Percentiles rank a stretch among this genome's conserved stretches.
Conservation (phyloP, 2,329 filamentous ascomycete species). For the Bipolaris zeicola region DNA sequence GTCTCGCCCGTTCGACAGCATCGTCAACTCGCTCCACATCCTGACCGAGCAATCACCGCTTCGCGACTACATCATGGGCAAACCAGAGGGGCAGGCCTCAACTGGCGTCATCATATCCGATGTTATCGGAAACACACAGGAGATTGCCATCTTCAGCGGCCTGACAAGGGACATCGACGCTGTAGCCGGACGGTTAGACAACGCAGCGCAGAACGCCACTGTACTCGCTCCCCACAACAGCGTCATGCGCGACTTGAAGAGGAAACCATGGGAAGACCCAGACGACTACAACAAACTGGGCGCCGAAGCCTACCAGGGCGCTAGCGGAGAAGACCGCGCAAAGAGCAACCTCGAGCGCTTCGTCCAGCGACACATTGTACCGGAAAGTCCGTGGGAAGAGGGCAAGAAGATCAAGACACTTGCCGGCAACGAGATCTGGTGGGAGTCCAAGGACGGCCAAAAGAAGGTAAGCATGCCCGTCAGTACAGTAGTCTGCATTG, state of each 20-base stretch:
- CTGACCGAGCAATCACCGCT: conserved; percentile 38
- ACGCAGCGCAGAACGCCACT: conserved; percentile 72
- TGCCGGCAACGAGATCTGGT: conserved; percentile 76
- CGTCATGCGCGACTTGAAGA: conserved; percentile 75
- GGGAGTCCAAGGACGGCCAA: conserved; percentile 73
- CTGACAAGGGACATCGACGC: conserved; percentile 76
- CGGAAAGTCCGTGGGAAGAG: conserved; percentile 75
- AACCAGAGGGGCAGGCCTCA: conserved; percentile 36
- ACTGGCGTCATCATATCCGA: conserved; percentile 74
- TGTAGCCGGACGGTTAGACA: conserved; percentile 71
- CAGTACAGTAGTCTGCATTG: conserved; percentile 5
- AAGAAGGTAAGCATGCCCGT: conserved; percentile 62
- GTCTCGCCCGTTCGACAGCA: conserved; percentile 39
- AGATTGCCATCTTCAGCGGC: conserved; percentile 81
- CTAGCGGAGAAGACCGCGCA: conserved; percentile 75
- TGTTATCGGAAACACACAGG: conserved; percentile 77
- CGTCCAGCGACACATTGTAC: conserved; percentile 83
- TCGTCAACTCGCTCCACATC: conserved; percentile 37
- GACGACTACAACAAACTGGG: conserved; percentile 73
- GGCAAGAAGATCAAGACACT: conserved; percentile 69
- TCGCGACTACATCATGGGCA: conserved; percentile 35
- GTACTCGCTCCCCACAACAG: conserved; percentile 87
- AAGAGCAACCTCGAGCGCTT: conserved; percentile 77
- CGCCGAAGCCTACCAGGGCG: conserved; percentile 74
- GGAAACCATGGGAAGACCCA: conserved; percentile 85